Conservation (phyloP, 164 flowering plant genomes). For the Vitis amurensis region DNA sequence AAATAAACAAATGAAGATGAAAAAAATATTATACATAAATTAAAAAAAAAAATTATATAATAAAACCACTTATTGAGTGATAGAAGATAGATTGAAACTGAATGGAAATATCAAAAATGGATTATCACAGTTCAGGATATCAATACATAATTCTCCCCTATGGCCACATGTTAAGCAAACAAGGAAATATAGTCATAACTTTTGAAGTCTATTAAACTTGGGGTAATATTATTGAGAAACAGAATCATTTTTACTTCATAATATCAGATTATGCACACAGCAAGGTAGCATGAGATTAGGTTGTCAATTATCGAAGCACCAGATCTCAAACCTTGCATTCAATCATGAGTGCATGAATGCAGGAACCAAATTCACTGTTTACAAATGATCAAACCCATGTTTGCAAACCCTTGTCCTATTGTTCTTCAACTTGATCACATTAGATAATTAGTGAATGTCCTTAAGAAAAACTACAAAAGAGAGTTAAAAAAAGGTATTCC, state of each 20-base stretch:
- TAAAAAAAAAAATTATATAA: background rate
- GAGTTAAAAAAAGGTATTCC: background rate
- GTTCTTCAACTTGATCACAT: background rate
- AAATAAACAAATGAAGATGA: background rate
- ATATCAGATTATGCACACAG: background rate
- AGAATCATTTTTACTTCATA: background rate
- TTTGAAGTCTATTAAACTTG: no score
- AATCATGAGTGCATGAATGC: background rate
- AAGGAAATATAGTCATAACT: background rate
- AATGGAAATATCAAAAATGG: background rate
- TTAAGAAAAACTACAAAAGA: background rate
- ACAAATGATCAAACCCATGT: background rate
- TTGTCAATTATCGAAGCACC: background rate
- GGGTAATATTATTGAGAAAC: no score
- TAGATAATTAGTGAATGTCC: background rate
- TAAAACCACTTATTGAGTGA: background rate
- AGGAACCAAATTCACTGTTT: background rate
- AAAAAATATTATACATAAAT: background rate
- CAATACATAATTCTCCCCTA: background rate
- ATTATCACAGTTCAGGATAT: background rate
- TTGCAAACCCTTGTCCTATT: background rate
- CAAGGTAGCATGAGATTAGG: background rate
- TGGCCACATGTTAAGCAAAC: background rate
- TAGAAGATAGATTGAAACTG: background rate
- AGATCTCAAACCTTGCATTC: background rate